Base-by-base conservation (phyloP, 2,329 filamentous ascomycete genomes). In the Cytospora paraplurivora region DNA sequence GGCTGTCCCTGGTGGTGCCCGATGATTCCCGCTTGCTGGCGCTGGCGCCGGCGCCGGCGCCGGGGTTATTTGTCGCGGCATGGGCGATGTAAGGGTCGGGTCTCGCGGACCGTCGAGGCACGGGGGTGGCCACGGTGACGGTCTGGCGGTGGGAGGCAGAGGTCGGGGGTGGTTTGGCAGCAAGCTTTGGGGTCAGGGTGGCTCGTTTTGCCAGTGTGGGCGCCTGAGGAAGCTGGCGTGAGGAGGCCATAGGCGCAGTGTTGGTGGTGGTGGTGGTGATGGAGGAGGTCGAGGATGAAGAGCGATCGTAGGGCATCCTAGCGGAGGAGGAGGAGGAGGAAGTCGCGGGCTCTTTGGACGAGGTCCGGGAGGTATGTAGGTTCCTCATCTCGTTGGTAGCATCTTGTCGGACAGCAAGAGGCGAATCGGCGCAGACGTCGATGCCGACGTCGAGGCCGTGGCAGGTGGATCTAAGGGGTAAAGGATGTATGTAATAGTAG, bases 201-300 rank as follows among this genome's bases (percentile, higher is more conserved):
- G 77, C 70, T 70, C 75, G 74, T 83, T 87, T 81, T 69, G 83
- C 80, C 54, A 93, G 85, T 64, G 87, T 84, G 59, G 91, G 90
- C 78, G 88, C 88, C 72, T 89, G 82, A 49, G 88, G 85, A 72
- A 82, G 81, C 69, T 81, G 82, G 68, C 63, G 65, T 38, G 59
- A 60, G 49, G 65, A 53, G 72, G 75, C 74, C 67, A 77, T 76
- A 76, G 84, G 79, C 73, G 79, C 74, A 75, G 76, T 76, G 56
- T 71, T 75, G 33, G 52, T 52, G 5, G 79, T 79, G 74, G 74
- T 76, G 75, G 79, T 78, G 76, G 77, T 78, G 67, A 84, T 80
- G 72, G 75, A 74, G 66, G 77, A 77, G 76, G 84, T 79, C 72
- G 79, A 74, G 74, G 77, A 76, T 56, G 71, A 76, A 50, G 53